Percentiles rank a stretch among this genome's conserved stretches.
phyloP scores from a whole-genome alignment of 1,284 basidiomycete species.

The Cryptococcus jaspeensis region DNA sequence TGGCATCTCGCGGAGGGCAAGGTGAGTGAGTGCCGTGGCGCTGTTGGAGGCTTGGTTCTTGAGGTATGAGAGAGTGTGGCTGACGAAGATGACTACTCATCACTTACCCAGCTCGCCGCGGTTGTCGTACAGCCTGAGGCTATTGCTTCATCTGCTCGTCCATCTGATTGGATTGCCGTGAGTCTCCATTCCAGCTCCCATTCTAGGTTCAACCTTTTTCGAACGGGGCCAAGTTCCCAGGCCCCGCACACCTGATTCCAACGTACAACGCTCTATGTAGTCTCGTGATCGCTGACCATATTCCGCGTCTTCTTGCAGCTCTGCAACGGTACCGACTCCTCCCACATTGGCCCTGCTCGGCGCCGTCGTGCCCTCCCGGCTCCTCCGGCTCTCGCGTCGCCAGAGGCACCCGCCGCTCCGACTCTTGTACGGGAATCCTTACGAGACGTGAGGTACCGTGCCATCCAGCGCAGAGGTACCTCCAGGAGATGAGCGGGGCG shows the following conservation, averaged over 20 bases:
- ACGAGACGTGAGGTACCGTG: no score
- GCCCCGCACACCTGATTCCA: no score
- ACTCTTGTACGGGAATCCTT: no score
- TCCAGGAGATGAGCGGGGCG: no score
- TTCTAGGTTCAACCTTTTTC: no score
- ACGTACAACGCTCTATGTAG: background rate
- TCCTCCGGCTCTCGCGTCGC: background rate
- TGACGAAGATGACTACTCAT: background rate
- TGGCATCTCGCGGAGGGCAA: conserved; percentile 28
- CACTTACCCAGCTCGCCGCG: conserved; percentile 2
- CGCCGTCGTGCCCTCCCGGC: background rate
- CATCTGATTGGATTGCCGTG: conserved; percentile 16
- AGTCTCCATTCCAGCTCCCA: no score
- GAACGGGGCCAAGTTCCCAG: no score
- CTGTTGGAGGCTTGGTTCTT: background rate
- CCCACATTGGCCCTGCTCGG: conserved; percentile 15
- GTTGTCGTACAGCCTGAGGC: conserved; percentile 25
- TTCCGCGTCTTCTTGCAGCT: conserved; percentile 4
- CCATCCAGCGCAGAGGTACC: no score
- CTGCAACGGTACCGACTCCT: conserved; percentile 14
- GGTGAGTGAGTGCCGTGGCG: conserved; percentile 5
- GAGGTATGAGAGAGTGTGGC: background rate
- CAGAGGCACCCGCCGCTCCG: background rate
- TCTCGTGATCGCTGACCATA: background rate
- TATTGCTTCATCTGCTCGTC: conserved; percentile 7